Conservation (phyloP, 768 basidiomycete genomes). For the Lactifluus piperatus region DNA sequence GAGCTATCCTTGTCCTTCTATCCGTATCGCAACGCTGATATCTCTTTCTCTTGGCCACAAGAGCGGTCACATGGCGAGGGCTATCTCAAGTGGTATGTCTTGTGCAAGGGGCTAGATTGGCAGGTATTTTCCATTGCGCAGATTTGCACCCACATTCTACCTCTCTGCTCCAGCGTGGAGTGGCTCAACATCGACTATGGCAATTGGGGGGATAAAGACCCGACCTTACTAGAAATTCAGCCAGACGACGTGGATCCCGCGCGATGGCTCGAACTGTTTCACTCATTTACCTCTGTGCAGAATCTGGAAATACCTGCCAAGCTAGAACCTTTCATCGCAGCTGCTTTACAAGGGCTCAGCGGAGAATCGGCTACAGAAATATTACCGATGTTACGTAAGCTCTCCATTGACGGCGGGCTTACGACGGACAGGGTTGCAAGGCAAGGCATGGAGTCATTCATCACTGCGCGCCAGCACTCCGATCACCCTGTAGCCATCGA, state of each 20-base stretch:
- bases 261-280: neutral
- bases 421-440: neutral
- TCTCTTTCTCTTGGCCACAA: no score
- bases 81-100: neutral
- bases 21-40: neutral
- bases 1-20: neutral
- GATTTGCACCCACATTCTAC: neutral
- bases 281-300: neutral
- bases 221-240: neutral
- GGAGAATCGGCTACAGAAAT: neutral
- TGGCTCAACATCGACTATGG: neutral
- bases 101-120: neutral
- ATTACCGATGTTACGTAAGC: neutral
- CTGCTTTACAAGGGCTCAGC: neutral
- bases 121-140: neutral
- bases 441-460: neutral
- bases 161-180: neutral
- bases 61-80: no score
- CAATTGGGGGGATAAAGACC: neutral
- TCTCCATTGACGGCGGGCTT: neutral
- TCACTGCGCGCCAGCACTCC: neutral
- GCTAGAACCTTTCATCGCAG: neutral
- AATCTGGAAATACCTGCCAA: neutral
- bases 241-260: neutral
- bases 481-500: neutral